Base-by-base conservation (phyloP, 2,329 filamentous ascomycete genomes). In the Dissoconium aciculare region DNA sequence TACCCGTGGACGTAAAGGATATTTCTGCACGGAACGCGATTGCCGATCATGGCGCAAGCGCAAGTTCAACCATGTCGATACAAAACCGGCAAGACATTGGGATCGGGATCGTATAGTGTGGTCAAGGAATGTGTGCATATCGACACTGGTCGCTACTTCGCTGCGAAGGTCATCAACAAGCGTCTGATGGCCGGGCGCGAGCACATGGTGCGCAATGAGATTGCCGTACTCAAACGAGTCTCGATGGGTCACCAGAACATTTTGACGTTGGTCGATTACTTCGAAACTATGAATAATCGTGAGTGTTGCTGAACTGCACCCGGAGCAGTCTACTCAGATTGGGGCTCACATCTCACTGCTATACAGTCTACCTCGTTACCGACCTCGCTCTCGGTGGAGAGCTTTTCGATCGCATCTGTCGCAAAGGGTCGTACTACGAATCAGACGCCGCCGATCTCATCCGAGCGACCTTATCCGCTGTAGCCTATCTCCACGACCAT, bases 211-310 rank as follows among this genome's bases (percentile, higher is more conserved):
- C 79, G 89, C 40, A 98, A 98, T 55, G 89, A 98, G 61, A 98
- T 98, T 48, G 87, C 89, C 5, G 84, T 98, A 15, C 68, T 98
- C 44, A 95, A 95, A 59, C 78, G 78, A 51, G 87, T 98, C n/a
- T 95, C 87, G 1, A 93, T 98, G 81, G 89, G 89, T 33, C 87
- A 98, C 60, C 82, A 89, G 57, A 98, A 98, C 54, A 95, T 98
- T 54, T 64, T 98, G 38, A 98, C 89, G 1, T 69, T 98, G 36
- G 89, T 95, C 48, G 89, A 98, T 63, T 98, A 95, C 60, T 98
- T 98, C 53, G 89, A 98, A 63, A 98, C 89, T 5, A 92, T 94
- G 81, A 95, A 98, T 63, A 98, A 98, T 59, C 70, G 73, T 77
- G 59, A 34, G 66, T 47, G 10, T 11, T 26, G 9, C 12, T 11